Conservation (phyloP, 805 yeast genomes). For the Starmerella lactis-condensi region DNA sequence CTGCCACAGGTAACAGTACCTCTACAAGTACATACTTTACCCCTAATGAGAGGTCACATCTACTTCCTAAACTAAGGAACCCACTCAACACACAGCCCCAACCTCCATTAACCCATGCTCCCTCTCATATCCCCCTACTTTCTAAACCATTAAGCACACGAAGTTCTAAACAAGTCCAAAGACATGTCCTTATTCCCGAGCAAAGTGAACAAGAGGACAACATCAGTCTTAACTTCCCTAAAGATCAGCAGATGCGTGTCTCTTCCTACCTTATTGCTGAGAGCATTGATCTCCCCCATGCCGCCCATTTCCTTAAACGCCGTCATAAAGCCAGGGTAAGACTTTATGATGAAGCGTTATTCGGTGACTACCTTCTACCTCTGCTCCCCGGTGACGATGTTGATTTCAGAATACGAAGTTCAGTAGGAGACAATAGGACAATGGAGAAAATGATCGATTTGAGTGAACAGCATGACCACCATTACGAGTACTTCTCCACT, state of each 20-base stretch:
- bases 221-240: background rate
- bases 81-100: background rate
- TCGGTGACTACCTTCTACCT: constrained; percentile 77
- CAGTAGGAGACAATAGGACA: constrained; percentile 26
- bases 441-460: constrained; percentile 66
- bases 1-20: background rate
- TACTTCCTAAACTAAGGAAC: background rate
- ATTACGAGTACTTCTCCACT: constrained; percentile 68
- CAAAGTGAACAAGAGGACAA: constrained; percentile 13
- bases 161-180: constrained; percentile 67
- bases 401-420: constrained; percentile 22
- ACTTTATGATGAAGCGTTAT: constrained; percentile 78
- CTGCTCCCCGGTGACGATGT: constrained; percentile 50
- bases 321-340: constrained; percentile 75
- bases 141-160: constrained; percentile 57
- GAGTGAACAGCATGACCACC: constrained; percentile 76
- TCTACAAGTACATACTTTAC: background rate
- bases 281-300: constrained; percentile 45
- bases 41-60: background rate
- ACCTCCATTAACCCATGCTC: constrained; percentile 17
- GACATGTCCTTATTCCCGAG: constrained; percentile 20
- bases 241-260: constrained; percentile 36
- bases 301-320: constrained; percentile 43
- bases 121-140: too few relatives aligned
- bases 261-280: constrained; percentile 87